Percentiles rank a stretch among this genome's conserved stretches.
Conservation (phyloP, 176 grass and related monocot genomes). For the Musa acuminata region DNA sequence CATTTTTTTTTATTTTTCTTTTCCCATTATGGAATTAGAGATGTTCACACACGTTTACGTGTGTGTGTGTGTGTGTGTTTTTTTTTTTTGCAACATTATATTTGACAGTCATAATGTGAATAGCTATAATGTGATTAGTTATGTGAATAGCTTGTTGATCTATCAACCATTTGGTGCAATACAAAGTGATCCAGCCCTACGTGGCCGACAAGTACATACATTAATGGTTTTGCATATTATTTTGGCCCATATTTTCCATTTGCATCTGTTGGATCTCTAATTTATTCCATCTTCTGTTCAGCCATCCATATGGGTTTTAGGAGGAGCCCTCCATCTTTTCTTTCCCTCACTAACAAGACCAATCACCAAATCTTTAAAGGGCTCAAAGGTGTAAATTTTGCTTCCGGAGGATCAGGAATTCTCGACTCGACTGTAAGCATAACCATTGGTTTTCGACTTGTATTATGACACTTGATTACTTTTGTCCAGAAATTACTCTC, state of each 20-base stretch:
- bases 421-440: constrained; percentile 31
- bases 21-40: too few species aligned
- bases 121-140: too few species aligned
- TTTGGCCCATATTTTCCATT: not conserved
- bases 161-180: too few species aligned
- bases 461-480: not conserved
- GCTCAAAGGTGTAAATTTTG: constrained; percentile 63
- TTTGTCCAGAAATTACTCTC: not conserved
- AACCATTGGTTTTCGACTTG: not conserved
- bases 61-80: too few species aligned
- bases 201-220: too few species aligned
- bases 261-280: not conserved
- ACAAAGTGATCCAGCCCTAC: too few species aligned
- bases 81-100: too few species aligned
- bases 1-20: too few species aligned
- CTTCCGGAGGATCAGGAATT: constrained; percentile 76
- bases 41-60: too few species aligned
- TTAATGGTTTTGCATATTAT: too few species aligned
- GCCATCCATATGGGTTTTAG: constrained; percentile 40
- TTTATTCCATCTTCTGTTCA: constrained; percentile 23
- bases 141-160: too few species aligned
- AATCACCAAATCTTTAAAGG: constrained; percentile 28
- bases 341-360: constrained; percentile 28
- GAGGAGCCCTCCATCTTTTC: constrained; percentile 57
- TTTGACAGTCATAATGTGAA: too few species aligned